phyloP scores from a whole-genome alignment of 768 basidiomycete genomes.

The Cystoderma amianthinum region DNA sequence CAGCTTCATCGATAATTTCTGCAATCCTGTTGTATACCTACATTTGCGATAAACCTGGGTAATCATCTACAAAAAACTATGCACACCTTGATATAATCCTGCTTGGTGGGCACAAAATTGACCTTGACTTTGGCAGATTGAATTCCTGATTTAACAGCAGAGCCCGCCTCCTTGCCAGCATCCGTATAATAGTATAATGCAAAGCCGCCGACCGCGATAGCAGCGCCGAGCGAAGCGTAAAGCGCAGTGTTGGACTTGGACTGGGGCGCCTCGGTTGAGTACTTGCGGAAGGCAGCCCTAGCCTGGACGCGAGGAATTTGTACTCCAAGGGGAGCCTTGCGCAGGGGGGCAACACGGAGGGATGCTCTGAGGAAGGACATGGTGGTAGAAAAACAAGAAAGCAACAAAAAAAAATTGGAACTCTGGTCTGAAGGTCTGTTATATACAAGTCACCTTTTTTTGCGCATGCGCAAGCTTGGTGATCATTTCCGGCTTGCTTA shows the following conservation, averaged over 20 bases:
- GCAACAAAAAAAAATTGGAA: no score
- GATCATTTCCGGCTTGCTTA: no score
- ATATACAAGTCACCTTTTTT: no score
- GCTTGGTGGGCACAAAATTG: constrained; percentile 70
- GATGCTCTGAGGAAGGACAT: constrained; percentile 59
- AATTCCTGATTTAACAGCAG: constrained; percentile 52
- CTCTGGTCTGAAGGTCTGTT: no score
- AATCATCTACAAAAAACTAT: constrained; percentile 3
- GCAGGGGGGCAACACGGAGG: constrained; percentile 30
- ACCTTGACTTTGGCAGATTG: constrained; percentile 58
- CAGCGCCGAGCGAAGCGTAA: constrained; percentile 55
- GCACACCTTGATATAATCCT: constrained; percentile 83
- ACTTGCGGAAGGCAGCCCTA: constrained; percentile 47
- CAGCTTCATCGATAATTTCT: constrained; percentile 66
- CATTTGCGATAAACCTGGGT: background rate
- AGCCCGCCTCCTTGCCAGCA: constrained; percentile 40
- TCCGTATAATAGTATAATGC: constrained; percentile 57
- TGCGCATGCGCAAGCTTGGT: no score
- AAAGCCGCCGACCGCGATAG: constrained; percentile 50
- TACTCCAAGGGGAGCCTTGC: constrained; percentile 15
- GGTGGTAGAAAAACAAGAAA: constrained; percentile 15
- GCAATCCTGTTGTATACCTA: constrained; percentile 91
- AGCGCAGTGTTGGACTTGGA: constrained; percentile 50
- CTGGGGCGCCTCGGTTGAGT: constrained; percentile 48
- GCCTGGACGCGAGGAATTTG: constrained; percentile 13